Evolutionary conservation across 176 grass and related monocot species (phyloP).

Genomic region (Neostapfia colusana): DNA sequence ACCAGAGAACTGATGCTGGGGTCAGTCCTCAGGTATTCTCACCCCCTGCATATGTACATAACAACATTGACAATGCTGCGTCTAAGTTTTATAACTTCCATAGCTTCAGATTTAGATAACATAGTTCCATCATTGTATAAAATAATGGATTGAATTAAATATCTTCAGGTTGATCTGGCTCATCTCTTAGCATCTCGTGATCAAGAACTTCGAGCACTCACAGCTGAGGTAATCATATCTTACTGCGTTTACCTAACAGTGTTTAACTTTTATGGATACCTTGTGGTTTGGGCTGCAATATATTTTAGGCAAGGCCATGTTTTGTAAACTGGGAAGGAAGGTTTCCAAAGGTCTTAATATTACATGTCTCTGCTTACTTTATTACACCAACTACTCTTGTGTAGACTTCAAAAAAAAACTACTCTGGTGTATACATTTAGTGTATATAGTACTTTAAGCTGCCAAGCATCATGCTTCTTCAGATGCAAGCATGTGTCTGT

Average conservation of each 20-base stretch:
- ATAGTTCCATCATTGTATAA: background rate
- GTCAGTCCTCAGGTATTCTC: slow-evolving; percentile 71
- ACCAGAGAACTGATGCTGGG: slow-evolving; percentile 88
- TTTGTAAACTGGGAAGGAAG: background rate
- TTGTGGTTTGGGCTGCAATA: background rate
- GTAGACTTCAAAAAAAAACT: too few species aligned
- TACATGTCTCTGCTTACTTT: slow-evolving; percentile 6
- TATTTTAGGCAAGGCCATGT: background rate
- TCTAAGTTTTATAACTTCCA: background rate
- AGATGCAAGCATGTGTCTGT: background rate
- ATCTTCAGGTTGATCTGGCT: slow-evolving; percentile 85
- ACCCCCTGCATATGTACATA: background rate
- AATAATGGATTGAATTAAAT: slow-evolving; percentile 23
- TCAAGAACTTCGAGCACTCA: slow-evolving; percentile 93
- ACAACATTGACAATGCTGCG: background rate
- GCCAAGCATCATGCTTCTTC: background rate
- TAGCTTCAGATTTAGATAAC: slow-evolving; percentile 12
- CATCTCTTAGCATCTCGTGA: slow-evolving; percentile 95
- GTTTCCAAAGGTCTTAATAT: background rate
- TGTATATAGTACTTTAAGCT: slow-evolving; percentile 2
- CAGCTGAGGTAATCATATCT: slow-evolving; percentile 67
- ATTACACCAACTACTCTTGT: background rate
- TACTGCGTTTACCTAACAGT: slow-evolving; percentile 10
- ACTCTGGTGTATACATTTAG: background rate
- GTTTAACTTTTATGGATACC: background rate